phyloP scores from a whole-genome alignment of 106 monocot species.

The Platanthera guangdongensis region DNA sequence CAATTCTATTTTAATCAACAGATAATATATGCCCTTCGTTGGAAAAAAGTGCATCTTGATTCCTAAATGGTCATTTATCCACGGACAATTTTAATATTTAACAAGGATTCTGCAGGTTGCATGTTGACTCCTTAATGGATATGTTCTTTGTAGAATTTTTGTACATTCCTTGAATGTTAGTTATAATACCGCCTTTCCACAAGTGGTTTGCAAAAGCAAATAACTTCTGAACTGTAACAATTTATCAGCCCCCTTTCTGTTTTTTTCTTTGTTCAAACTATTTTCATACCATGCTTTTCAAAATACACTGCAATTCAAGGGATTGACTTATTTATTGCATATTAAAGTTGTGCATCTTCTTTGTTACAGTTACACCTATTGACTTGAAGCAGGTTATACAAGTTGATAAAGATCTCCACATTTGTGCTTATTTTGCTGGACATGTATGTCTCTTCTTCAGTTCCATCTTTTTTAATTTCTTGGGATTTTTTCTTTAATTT shows the following conservation, averaged over 20 bases:
- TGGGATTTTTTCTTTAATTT: neutral
- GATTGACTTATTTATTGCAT: neutral
- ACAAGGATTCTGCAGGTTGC: neutral
- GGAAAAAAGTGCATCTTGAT: neutral
- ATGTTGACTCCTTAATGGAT: neutral
- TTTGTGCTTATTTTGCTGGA: constrained; percentile 96
- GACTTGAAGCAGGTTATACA: constrained; percentile 87
- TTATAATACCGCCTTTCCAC: neutral
- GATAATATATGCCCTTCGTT: neutral
- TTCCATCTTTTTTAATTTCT: neutral
- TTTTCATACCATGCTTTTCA: neutral
- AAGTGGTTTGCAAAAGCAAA: neutral
- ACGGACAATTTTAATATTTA: neutral
- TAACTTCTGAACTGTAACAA: neutral
- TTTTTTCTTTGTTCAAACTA: neutral
- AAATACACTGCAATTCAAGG: neutral
- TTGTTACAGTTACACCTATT: constrained; percentile 54
- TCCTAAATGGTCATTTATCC: neutral
- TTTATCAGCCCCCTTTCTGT: neutral
- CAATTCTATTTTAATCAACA: too few relatives aligned
- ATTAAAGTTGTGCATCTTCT: neutral
- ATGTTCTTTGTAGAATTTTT: neutral
- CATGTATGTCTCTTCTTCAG: constrained; percentile 40
- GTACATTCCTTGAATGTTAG: neutral
- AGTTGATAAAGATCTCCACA: constrained; percentile 77